A percentile compares a stretch with the other conserved stretches of the same genome.
Evolutionary conservation across 2,329 filamentous ascomycete species (phyloP).

Genomic region (Diplocarpon mali): DNA sequence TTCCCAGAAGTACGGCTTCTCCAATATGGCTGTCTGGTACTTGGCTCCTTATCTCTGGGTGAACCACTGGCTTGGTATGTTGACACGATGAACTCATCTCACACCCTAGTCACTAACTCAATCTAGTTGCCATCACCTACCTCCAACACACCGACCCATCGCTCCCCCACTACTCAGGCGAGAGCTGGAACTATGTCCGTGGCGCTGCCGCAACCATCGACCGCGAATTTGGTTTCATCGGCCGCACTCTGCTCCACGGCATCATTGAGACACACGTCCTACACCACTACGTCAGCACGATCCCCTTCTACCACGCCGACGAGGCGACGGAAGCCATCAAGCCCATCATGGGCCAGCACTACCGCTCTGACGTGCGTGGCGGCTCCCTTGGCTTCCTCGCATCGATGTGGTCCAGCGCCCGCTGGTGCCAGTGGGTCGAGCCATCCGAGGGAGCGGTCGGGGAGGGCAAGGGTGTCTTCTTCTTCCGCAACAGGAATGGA

Average conservation of each 20-base stretch:
- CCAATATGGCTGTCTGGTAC: slow-evolving; percentile 91
- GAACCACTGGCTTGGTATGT: slow-evolving; percentile 96
- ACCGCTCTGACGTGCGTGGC: slow-evolving; percentile 69
- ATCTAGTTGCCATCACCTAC: slow-evolving; percentile 83
- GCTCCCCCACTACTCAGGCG: slow-evolving; percentile 80
- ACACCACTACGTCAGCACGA: slow-evolving; percentile 93
- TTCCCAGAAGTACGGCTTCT: slow-evolving; percentile 67
- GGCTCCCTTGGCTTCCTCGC: slow-evolving; percentile 75
- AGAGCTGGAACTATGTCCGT: slow-evolving; percentile 86
- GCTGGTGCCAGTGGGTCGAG: slow-evolving; percentile 97
- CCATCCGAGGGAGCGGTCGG: slow-evolving; percentile 71
- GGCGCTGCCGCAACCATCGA: slow-evolving; percentile 94
- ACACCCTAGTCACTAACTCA: slow-evolving; percentile 20
- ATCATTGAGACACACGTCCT: slow-evolving; percentile 97
- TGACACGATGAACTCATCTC: background rate
- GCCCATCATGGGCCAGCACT: slow-evolving; percentile 89
- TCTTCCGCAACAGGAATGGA: slow-evolving; percentile 92
- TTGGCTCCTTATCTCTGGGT: slow-evolving; percentile 92
- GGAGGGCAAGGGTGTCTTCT: slow-evolving; percentile 78
- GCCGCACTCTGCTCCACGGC: slow-evolving; percentile 80
- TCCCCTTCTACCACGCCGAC: slow-evolving; percentile 94
- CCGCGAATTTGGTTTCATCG: slow-evolving; percentile 93
- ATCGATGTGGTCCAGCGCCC: slow-evolving; percentile 68
- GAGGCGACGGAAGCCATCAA: slow-evolving; percentile 92
- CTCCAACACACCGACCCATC: slow-evolving; percentile 94